Percentiles rank a stretch among this genome's conserved stretches.
Evolutionary conservation across 2,329 filamentous ascomycete genomes (phyloP).

Genomic region (Nigrospora oryzae): DNA sequence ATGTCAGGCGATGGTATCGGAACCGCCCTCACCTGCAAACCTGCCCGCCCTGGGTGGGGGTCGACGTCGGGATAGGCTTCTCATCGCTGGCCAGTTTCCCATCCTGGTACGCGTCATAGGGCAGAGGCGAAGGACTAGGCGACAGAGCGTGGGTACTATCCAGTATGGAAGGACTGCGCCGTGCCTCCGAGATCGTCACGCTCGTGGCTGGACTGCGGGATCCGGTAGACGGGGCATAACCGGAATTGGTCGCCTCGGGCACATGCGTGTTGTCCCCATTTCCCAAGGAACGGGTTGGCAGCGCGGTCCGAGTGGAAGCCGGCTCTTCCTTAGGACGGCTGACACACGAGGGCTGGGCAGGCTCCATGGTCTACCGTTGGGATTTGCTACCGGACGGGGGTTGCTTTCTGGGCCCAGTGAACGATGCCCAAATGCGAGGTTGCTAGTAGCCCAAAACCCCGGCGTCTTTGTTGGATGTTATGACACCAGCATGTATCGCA

Average conservation of each 20-base stretch:
- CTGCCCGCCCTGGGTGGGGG: slow-evolving; percentile 16
- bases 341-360: background rate
- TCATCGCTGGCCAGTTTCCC: background rate
- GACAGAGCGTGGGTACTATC: slow-evolving; percentile 4
- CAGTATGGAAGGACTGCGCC: slow-evolving; percentile 1
- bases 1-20: background rate
- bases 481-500: no score
- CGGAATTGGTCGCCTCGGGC: background rate
- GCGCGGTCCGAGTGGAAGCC: slow-evolving; percentile 4
- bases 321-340: slow-evolving; percentile 1
- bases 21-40: slow-evolving; percentile 21
- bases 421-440: no score
- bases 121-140: slow-evolving; percentile 4
- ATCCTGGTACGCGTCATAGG: slow-evolving; percentile 2
- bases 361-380: background rate
- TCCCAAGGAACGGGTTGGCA: slow-evolving; percentile 3
- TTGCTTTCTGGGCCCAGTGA: no score
- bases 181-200: background rate
- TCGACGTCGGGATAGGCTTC: slow-evolving; percentile 4
- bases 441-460: no score
- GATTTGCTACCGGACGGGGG: no score
- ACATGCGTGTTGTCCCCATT: slow-evolving; percentile 1
- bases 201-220: slow-evolving; percentile 6
- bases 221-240: slow-evolving; percentile 5
- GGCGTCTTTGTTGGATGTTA: no score